phyloP scores from a whole-genome alignment of 2,329 filamentous ascomycete species.

The Aspergillus brunneoviolaceus region DNA sequence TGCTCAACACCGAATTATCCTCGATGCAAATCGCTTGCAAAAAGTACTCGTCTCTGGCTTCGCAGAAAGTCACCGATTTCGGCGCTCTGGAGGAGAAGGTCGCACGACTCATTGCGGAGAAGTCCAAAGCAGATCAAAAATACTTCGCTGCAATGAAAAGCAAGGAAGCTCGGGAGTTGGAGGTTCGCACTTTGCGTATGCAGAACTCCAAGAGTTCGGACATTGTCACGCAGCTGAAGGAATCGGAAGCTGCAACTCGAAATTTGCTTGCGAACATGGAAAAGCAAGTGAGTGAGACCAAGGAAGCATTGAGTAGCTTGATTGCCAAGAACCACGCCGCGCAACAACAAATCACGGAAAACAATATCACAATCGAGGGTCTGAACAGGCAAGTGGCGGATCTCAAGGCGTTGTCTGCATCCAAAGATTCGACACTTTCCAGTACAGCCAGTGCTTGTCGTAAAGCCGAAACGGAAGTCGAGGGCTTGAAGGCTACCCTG shows the following conservation, averaged over 20 bases:
- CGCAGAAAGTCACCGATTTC: conserved; percentile 82
- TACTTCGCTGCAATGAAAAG: conserved; percentile 96
- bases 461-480: conserved; percentile 68
- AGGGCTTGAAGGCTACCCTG: conserved; percentile 74
- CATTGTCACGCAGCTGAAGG: conserved; percentile 90
- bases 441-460: conserved; percentile 63
- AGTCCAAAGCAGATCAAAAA: conserved; percentile 95
- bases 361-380: conserved; percentile 66
- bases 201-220: conserved; percentile 91
- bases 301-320: conserved; percentile 71
- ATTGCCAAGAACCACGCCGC: conserved; percentile 71
- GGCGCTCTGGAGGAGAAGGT: conserved; percentile 74
- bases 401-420: conserved; percentile 69
- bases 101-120: conserved; percentile 74
- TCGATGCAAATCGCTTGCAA: conserved; percentile 90
- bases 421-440: conserved; percentile 69
- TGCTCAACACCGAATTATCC: conserved; percentile 83
- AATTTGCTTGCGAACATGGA: conserved; percentile 79
- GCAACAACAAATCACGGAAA: conserved; percentile 70
- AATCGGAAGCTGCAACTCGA: conserved; percentile 75
- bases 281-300: conserved; percentile 82
- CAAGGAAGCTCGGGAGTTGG: conserved; percentile 78
- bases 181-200: conserved; percentile 73
- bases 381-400: conserved; percentile 75
- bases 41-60: conserved; percentile 78